A percentile compares a stretch with the other conserved stretches of the same genome.
Evolutionary conservation across 75 land plant species (phyloP).

Genomic region (Pseudotsuga menziesii): DNA sequence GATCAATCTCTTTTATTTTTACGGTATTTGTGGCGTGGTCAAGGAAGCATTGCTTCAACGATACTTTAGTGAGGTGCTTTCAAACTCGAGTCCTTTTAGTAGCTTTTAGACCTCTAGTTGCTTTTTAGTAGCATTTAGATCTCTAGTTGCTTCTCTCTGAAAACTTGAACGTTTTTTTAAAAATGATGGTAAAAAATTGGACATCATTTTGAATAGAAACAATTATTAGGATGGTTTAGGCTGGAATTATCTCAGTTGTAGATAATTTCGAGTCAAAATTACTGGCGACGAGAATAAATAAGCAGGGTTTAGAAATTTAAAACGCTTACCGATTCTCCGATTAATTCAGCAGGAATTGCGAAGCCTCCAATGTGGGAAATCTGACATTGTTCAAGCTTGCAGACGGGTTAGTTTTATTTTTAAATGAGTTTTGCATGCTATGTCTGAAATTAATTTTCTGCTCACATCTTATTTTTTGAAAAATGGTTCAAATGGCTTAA

Average conservation of each 20-base stretch:
- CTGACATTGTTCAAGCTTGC: slow-evolving; percentile 68
- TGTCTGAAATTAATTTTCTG: not conserved
- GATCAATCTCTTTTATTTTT: slow-evolving; percentile 77
- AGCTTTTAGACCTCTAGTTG: not conserved
- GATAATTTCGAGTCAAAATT: not conserved
- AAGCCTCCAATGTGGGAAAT: slow-evolving; percentile 40
- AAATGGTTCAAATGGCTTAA: not conserved
- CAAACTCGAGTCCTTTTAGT: not conserved
- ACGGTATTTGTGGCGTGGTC: slow-evolving; percentile 81
- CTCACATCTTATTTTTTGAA: no score
- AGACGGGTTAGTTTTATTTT: slow-evolving; percentile 40
- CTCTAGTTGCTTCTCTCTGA: not conserved
- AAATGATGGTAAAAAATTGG: no score
- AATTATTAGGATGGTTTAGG: not conserved
- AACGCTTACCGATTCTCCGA: not conserved
- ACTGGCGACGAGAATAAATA: not conserved
- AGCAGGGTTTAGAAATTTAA: not conserved
- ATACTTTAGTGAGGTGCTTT: slow-evolving; percentile 82
- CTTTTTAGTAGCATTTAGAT: not conserved
- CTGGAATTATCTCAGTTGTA: not conserved
- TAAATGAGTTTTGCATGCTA: not conserved
- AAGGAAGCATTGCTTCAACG: slow-evolving; percentile 77
- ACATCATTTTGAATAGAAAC: not conserved
- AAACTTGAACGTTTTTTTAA: not conserved
- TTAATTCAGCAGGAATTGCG: slow-evolving; percentile 43